phyloP scores from a whole-genome alignment of 2,329 filamentous ascomycete species.

The Triangularia setosa region DNA sequence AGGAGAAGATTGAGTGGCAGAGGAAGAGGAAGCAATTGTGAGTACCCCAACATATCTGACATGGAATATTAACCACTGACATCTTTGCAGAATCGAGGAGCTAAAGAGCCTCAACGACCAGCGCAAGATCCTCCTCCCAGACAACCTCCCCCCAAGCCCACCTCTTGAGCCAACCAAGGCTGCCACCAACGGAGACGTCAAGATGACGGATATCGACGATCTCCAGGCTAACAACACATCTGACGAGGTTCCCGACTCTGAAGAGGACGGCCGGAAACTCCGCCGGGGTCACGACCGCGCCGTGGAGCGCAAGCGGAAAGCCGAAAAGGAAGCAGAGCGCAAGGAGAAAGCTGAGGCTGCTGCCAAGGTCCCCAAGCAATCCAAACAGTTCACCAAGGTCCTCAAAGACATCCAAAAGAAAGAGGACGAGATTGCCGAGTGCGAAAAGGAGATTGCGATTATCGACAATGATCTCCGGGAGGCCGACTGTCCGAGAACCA shows the following conservation, averaged over 20 bases:
- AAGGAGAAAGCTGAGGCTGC: constrained; percentile 63
- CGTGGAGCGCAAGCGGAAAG: constrained; percentile 73
- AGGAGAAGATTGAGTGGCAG: constrained; percentile 93
- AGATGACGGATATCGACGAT: constrained; percentile 62
- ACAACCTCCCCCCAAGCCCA: constrained; percentile 65
- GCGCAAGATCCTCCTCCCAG: constrained; percentile 66
- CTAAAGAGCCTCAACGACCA: constrained; percentile 68
- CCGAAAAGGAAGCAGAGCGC: constrained; percentile 62
- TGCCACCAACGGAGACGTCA: constrained; percentile 51
- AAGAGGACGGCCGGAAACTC: constrained; percentile 56
- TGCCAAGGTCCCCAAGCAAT: constrained; percentile 68
- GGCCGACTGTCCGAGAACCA: constrained; percentile 86
- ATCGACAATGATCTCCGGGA: constrained; percentile 92
- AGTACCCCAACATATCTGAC: constrained; percentile 32
- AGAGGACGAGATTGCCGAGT: constrained; percentile 72
- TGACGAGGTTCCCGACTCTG: constrained; percentile 62
- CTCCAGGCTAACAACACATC: constrained; percentile 51
- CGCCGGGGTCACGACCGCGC: constrained; percentile 60
- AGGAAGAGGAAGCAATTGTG: constrained; percentile 66
- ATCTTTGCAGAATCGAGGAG: constrained; percentile 58
- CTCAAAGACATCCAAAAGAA: constrained; percentile 86
- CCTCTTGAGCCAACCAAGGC: constrained; percentile 44
- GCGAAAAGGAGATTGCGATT: constrained; percentile 78
- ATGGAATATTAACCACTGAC: constrained; percentile 25
- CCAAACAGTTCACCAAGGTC: constrained; percentile 84